phyloP scores from a whole-genome alignment of 129 eudicot genomes.

The Gnaphalium uliginosum region DNA sequence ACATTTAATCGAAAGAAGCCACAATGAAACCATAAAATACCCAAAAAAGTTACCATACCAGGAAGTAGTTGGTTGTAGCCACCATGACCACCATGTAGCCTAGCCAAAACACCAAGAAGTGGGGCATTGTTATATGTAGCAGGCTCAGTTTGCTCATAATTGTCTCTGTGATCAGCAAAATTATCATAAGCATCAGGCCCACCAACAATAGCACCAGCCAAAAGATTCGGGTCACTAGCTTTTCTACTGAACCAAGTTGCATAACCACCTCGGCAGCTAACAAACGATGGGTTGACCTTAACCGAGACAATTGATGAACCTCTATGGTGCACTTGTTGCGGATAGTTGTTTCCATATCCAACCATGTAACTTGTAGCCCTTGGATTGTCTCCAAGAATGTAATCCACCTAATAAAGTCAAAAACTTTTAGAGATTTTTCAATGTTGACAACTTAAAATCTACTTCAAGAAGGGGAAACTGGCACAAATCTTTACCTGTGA shows the following conservation, averaged over 20 bases:
- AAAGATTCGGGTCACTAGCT: slow-evolving; percentile 75
- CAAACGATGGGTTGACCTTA: slow-evolving; percentile 65
- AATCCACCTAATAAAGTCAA: slow-evolving; percentile 57
- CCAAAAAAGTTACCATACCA: slow-evolving; percentile 37
- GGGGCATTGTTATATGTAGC: slow-evolving; percentile 98
- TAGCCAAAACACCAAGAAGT: slow-evolving; percentile 77
- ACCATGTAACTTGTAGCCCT: slow-evolving; percentile 96
- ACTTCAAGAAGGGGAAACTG: background rate
- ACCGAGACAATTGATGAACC: slow-evolving; percentile 83
- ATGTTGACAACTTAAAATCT: background rate
- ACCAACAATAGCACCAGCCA: slow-evolving; percentile 91
- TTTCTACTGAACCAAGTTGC: slow-evolving; percentile 82
- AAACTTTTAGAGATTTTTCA: background rate
- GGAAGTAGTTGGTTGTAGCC: slow-evolving; percentile 93
- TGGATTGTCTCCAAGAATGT: slow-evolving; percentile 93
- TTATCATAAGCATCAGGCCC: slow-evolving; percentile 96
- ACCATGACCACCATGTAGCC: slow-evolving; percentile 69
- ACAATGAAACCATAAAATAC: background rate
- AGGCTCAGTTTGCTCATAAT: slow-evolving; percentile 95
- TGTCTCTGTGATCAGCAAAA: slow-evolving; percentile 86
- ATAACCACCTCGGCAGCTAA: slow-evolving; percentile 83
- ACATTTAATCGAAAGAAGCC: background rate
- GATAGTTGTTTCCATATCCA: slow-evolving; percentile 89
- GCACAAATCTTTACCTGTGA: slow-evolving; percentile 53
- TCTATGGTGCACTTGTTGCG: slow-evolving; percentile 84